Percentiles rank a stretch among this genome's conserved stretches.
Evolutionary conservation across 1,139 yeast genomes (phyloP).

Genomic region (Debaryomycetaceae sp.): DNA sequence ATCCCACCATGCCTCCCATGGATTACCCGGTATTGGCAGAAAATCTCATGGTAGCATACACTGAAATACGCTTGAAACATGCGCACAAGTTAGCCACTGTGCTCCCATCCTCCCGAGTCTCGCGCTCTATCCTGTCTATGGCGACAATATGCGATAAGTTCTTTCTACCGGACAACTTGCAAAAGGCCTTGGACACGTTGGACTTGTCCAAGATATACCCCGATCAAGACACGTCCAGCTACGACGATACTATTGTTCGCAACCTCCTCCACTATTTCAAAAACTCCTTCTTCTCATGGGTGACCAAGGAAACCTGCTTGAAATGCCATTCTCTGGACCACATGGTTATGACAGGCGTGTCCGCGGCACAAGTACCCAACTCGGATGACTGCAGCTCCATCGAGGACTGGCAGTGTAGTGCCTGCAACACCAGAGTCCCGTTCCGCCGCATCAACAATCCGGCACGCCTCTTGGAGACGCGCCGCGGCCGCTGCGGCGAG

Average conservation of each 20-base stretch:
- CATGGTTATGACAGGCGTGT: conserved; percentile 14
- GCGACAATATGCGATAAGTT: neutral
- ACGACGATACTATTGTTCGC: conserved; percentile 60
- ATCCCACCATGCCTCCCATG: neutral
- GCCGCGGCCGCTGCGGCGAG: conserved; percentile 87
- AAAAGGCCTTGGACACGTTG: neutral
- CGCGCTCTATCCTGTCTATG: neutral
- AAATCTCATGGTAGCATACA: neutral
- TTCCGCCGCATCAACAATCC: conserved; percentile 77
- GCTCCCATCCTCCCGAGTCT: neutral
- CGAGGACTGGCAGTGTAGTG: conserved; percentile 53
- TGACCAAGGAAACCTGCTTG: conserved; percentile 56
- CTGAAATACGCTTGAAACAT: neutral
- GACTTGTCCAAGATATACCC: neutral
- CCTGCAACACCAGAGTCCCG: conserved; percentile 36
- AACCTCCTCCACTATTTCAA: conserved; percentile 72
- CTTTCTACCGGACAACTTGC: neutral
- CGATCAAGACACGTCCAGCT: conserved; percentile 15
- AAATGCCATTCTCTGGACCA: conserved; percentile 36
- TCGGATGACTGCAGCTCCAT: conserved; percentile 24
- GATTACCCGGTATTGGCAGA: neutral
- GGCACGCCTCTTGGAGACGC: conserved; percentile 43
- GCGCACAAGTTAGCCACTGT: neutral
- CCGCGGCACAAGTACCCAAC: conserved; percentile 10
- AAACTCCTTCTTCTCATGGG: conserved; percentile 74